phyloP scores from a whole-genome alignment of 306 rosid genomes.

The Purshia tridentata region DNA sequence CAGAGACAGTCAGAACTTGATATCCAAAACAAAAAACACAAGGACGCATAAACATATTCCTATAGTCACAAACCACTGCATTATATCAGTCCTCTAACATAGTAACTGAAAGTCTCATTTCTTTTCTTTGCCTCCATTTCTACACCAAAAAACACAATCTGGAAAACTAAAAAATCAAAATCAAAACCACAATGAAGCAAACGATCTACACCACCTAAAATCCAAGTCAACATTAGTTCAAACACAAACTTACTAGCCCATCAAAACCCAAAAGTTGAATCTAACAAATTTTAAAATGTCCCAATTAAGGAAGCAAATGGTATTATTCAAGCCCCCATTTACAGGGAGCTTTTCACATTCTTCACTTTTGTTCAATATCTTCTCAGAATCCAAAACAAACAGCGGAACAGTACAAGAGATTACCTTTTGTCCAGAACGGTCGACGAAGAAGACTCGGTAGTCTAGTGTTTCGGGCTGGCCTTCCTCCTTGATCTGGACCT shows the following conservation, averaged over 20 bases:
- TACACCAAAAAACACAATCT: neutral
- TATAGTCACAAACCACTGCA: neutral
- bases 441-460: conserved; percentile 71
- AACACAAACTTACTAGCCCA: neutral
- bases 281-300: neutral
- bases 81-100: neutral
- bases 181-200: neutral
- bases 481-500: conserved; percentile 60
- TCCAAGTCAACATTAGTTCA: neutral
- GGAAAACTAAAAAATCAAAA: neutral
- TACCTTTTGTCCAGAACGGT: conserved; percentile 75
- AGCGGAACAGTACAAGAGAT: neutral
- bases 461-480: conserved; percentile 83
- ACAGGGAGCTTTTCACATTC: neutral
- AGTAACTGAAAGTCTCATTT: neutral
- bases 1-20: neutral
- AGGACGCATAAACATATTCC: neutral
- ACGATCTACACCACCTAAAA: neutral
- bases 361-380: neutral
- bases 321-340: neutral
- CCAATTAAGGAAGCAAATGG: neutral
- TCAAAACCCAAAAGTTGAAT: neutral
- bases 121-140: neutral
- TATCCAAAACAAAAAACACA: neutral
- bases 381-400: conserved; percentile 9